Conservation (phyloP, 345 rosid species). For the Punica granatum region DNA sequence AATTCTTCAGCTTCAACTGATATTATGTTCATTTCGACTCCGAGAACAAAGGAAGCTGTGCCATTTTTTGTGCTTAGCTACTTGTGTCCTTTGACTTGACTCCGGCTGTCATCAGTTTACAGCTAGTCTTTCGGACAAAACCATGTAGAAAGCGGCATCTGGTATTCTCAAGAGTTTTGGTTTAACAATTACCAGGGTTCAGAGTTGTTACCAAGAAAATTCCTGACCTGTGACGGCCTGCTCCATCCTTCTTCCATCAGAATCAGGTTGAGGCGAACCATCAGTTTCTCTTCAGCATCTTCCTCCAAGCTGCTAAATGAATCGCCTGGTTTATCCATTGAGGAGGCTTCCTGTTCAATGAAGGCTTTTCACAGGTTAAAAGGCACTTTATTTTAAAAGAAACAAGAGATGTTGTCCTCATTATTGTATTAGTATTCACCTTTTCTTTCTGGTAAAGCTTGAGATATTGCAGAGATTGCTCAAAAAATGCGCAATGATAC, state of each 20-base stretch:
- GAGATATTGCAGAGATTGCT: constrained; percentile 40
- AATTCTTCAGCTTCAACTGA: neutral
- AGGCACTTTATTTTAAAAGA: too few relatives aligned
- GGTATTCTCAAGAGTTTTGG: neutral
- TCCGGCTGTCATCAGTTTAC: neutral
- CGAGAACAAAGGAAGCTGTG: neutral
- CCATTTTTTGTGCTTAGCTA: neutral
- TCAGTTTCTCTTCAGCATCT: constrained; percentile 43
- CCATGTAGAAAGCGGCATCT: neutral
- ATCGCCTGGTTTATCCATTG: constrained; percentile 13
- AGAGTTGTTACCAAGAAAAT: constrained; percentile 42
- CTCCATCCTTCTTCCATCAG: constrained; percentile 59
- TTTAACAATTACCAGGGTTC: constrained; percentile 39
- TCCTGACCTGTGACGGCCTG: constrained; percentile 30
- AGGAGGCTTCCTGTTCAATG: constrained; percentile 21
- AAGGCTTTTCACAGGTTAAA: neutral
- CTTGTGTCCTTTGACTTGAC: neutral
- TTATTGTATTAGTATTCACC: constrained; percentile 20
- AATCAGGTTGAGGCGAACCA: constrained; percentile 47
- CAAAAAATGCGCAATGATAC: constrained; percentile 55
- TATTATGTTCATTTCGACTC: neutral
- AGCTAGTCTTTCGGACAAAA: neutral
- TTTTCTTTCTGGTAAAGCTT: constrained; percentile 30
- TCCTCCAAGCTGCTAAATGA: constrained; percentile 33
- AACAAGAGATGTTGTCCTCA: neutral